A percentile compares a stretch with the other conserved stretches of the same genome.
Evolutionary conservation across 495 filamentous ascomycete species (phyloP).

Genomic region (Lasiosphaeriaceae sp.): DNA sequence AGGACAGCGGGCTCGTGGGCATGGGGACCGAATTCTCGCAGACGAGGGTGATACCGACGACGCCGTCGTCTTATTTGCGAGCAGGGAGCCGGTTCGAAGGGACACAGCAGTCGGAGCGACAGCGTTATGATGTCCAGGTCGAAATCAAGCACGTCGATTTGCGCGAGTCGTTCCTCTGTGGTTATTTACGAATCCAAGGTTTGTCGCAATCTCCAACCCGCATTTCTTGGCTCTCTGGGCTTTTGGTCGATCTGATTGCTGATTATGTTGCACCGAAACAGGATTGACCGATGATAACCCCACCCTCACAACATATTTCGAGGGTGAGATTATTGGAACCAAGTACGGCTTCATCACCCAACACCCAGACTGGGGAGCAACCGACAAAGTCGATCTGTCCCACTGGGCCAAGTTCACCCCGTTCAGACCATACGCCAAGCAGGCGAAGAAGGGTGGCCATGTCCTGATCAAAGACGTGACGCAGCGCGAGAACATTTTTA

Average conservation of each 20-base stretch:
- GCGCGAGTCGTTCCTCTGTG: conserved; percentile 90
- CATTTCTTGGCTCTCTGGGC: neutral
- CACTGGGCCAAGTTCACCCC: conserved; percentile 92
- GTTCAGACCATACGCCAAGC: conserved; percentile 74
- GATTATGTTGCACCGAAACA: conserved; percentile 26
- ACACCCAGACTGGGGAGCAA: conserved; percentile 87
- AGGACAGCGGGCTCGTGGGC: conserved; percentile 30
- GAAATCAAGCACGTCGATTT: conserved; percentile 97
- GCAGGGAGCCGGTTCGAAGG: conserved; percentile 86
- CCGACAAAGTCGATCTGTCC: conserved; percentile 84
- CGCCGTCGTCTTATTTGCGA: conserved; percentile 77
- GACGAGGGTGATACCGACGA: conserved; percentile 57
- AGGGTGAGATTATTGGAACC: conserved; percentile 95
- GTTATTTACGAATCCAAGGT: conserved; percentile 97
- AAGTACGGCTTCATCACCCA: conserved; percentile 92
- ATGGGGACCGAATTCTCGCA: conserved; percentile 64
- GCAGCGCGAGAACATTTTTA: conserved; percentile 90
- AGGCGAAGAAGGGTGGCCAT: conserved; percentile 57
- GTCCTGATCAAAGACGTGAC: conserved; percentile 61
- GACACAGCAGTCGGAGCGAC: conserved; percentile 85
- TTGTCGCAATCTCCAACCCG: conserved; percentile 21
- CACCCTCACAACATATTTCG: conserved; percentile 95
- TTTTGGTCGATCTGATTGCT: too few relatives aligned
- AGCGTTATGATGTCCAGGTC: conserved; percentile 91
- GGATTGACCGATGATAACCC: conserved; percentile 94